Evolutionary conservation across 1,139 yeast species (phyloP).

Genomic region (Debaryomyces nepalensis): DNA sequence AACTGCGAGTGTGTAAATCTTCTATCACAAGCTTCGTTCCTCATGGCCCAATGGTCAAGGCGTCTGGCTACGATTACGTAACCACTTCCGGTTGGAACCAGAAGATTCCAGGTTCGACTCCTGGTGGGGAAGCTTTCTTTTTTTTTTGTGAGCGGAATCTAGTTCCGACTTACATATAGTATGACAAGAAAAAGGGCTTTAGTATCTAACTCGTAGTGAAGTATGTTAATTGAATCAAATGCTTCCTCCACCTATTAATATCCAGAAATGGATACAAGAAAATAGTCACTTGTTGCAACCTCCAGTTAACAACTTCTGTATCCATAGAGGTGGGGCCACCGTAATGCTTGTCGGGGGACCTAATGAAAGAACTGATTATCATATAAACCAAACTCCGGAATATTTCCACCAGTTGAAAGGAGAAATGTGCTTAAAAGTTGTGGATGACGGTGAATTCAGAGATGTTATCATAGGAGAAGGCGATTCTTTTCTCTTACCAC

Average conservation of each 20-base stretch:
- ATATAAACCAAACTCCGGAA: conserved; percentile 92
- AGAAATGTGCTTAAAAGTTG: conserved; percentile 80
- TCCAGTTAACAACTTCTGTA: conserved; percentile 89
- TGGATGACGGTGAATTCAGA: conserved; percentile 73
- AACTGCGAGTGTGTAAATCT: neutral
- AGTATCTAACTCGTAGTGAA: neutral
- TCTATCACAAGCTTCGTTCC: conserved; percentile 54
- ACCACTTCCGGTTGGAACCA: conserved; percentile 62
- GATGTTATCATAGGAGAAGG: conserved; percentile 83
- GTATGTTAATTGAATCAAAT: conserved; percentile 30
- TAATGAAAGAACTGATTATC: conserved; percentile 90
- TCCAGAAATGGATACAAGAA: conserved; percentile 80
- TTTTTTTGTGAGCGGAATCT: conserved; percentile 19
- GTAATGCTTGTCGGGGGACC: conserved; percentile 97
- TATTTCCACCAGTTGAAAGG: conserved; percentile 92
- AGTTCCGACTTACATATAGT: neutral
- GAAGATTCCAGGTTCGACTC: conserved; percentile 95
- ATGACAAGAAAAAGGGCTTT: neutral
- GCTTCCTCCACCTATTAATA: conserved; percentile 73
- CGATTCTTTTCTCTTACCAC: conserved; percentile 83
- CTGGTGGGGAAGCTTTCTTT: conserved; percentile 84
- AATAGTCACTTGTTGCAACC: conserved; percentile 79
- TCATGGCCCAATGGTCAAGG: conserved; percentile 94
- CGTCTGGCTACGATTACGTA: conserved; percentile 81
- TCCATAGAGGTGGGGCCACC: conserved; percentile 90